Percentiles rank a stretch among this genome's conserved stretches.
Evolutionary conservation across 768 basidiomycete genomes (phyloP).

Genomic region (Suillus americanus): DNA sequence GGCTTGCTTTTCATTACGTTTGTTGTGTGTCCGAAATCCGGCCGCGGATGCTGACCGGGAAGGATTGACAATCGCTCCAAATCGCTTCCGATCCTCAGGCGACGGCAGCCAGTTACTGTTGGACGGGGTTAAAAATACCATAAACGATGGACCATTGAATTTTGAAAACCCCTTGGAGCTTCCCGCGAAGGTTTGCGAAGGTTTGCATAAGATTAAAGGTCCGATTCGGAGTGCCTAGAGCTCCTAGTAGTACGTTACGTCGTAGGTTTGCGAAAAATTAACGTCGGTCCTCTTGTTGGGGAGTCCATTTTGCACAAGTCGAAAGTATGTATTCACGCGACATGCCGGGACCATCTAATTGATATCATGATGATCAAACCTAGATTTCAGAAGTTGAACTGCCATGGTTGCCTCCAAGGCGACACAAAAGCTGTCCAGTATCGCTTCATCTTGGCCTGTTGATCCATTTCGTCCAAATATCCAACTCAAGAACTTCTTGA

Average conservation of each 20-base stretch:
- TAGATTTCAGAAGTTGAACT: conserved; percentile 7
- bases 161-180: neutral
- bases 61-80: neutral
- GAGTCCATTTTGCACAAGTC: neutral
- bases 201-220: conserved; percentile 2
- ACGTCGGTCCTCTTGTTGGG: neutral
- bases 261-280: neutral
- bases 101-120: neutral
- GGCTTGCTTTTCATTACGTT: neutral
- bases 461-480: conserved; percentile 80
- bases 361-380: neutral
- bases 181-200: conserved; percentile 5
- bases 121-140: neutral
- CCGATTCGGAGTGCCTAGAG: neutral
- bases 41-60: neutral
- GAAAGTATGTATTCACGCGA: neutral
- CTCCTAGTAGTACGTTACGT: no score
- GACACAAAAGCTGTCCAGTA: conserved; percentile 47
- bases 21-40: neutral
- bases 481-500: conserved; percentile 66
- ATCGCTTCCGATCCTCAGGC: neutral
- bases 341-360: neutral
- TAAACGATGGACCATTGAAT: neutral
- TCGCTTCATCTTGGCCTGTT: conserved; percentile 63
- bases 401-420: conserved; percentile 37